Base-by-base conservation (phyloP, 305 asterid genomes). In the Fraxinus latifolia region DNA sequence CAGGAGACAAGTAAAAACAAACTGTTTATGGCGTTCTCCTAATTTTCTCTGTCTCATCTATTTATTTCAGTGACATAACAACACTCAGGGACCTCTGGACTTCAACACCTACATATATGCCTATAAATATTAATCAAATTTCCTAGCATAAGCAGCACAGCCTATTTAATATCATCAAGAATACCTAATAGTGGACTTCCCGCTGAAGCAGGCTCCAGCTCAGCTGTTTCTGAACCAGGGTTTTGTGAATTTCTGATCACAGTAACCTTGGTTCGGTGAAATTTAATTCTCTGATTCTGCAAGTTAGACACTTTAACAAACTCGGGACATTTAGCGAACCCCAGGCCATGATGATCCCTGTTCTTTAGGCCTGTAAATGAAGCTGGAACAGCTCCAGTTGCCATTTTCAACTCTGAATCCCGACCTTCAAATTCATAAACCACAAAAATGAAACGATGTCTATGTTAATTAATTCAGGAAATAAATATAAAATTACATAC, bases 141-240 rank as follows among this genome's bases (percentile, higher is more conserved):
- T 21, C 65, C 65, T 37, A 68, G 44, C 37, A 87, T 58, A 62
- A 65, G 39, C 27, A 33, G 17, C 14, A 50, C 17, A 72, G 68
- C 60, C 68, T n/a, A 58, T 0, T 0, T 78, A 68, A 53, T 2
- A 34, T 36, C 58, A 71, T 76, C 84, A 67, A 77, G 7, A 33
- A 77, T 91, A 96, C 99, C 99, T 91, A 96, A 88, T 37, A 96
- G 90, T 32, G 87, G 93, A 87, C 99, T 95, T 84, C 98, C 98
- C 80, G 87, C 97, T 44, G 98, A 93, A 50, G 98, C 99, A 82
- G 96, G 95, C 91, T 91, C 93, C 79, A 96, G 94, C 82, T 93
- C 96, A 82, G 89, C 97, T 80, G 96, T 94, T 67, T 96, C 97
- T 17, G 91, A 89, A 77, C 93, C 93, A 60, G 95, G 91, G 77